Evolutionary conservation across 2,329 filamentous ascomycete species (phyloP), one percentile per base, ranked within the genome.

Genomic region (Exophiala spinifera): DNA sequence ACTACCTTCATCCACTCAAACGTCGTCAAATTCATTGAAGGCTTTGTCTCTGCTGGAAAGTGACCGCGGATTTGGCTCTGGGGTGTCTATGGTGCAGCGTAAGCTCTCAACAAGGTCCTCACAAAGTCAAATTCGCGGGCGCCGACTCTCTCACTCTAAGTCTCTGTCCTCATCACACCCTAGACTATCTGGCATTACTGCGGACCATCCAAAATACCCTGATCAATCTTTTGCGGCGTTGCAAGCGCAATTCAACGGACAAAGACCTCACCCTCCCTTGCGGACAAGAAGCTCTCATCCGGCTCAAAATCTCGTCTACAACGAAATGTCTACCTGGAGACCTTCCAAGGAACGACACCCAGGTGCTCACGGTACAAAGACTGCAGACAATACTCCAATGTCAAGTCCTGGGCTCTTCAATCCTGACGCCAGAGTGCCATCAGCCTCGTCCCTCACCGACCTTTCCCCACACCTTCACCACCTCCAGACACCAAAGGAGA

Each of bases 401-500:
- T 75, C 74, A 11, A 77, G 74, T 54, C 75, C 75, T 1, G 74
- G 75, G 1, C 65, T 77, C 2, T 77, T 54, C 64, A 66, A 28
- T 59, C 66, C 37, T 5, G 66, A 68, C 23, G 64, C 69, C 15
- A 65, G 69, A 4, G 57, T 67, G 2, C 70, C 60, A 1, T 72
- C 71, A 23, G 69, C 72, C 11, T 69, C 72, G 47, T 60, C 56
- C 28, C 48, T 53, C 60, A 65, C 25, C 65, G 65, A 51, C 53
- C 74, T 37, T 75, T 76, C 81, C 63, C 84, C 86, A 1, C 85
- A 81, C 64, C 71, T 89, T 51, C 87, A 90, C 65, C 87, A 90
- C 69, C 81, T 82, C 56, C 85, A 88, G 69, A 84, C 80, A 70
- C 87, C 90, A 47, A 80, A 86, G 80, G 88, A 91, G 85, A 96